Conservation (phyloP, 139 green algal genomes). For the Tetraselmis chui region DNA sequence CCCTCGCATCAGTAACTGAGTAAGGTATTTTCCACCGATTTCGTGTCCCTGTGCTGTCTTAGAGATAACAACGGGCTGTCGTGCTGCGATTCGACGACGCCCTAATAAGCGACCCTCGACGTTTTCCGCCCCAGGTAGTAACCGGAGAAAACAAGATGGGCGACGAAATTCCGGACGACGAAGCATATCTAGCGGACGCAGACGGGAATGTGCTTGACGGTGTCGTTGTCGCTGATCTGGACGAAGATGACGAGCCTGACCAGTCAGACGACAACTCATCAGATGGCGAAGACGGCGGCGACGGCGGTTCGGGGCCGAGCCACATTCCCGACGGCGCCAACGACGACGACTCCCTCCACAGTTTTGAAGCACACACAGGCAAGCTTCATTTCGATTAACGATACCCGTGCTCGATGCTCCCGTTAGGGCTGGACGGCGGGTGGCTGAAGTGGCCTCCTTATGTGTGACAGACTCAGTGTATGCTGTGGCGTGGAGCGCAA, state of each 20-base stretch:
- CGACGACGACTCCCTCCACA: conserved; percentile 59
- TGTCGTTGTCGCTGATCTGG: conserved; percentile 52
- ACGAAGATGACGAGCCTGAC: conserved; percentile 35
- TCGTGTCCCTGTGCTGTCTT: too few species aligned
- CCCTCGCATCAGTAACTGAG: too few species aligned
- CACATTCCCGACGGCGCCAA: conserved; percentile 2
- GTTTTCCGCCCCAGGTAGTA: too few species aligned
- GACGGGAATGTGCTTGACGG: conserved; percentile 33
- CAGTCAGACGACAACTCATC: conserved; percentile 5
- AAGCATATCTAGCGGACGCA: conserved; percentile 30
- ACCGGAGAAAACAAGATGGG: too few species aligned
- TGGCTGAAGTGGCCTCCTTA: too few species aligned
- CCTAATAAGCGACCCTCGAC: too few species aligned
- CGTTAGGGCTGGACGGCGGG: too few species aligned
- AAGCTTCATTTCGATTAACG: neutral
- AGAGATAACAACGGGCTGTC: too few species aligned
- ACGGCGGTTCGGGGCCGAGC: conserved; percentile 14
- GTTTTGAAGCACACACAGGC: conserved; percentile 56
- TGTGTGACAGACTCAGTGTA: conserved; percentile 68
- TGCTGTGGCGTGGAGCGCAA: conserved; percentile 62
- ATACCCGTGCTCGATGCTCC: neutral
- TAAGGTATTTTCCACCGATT: too few species aligned
- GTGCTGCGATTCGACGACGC: too few species aligned
- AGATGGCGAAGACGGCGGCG: conserved; percentile 5
- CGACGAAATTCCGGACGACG: too few species aligned